phyloP scores from a whole-genome alignment of 2,329 filamentous ascomycete species.

The Penicillium hesseltinei region DNA sequence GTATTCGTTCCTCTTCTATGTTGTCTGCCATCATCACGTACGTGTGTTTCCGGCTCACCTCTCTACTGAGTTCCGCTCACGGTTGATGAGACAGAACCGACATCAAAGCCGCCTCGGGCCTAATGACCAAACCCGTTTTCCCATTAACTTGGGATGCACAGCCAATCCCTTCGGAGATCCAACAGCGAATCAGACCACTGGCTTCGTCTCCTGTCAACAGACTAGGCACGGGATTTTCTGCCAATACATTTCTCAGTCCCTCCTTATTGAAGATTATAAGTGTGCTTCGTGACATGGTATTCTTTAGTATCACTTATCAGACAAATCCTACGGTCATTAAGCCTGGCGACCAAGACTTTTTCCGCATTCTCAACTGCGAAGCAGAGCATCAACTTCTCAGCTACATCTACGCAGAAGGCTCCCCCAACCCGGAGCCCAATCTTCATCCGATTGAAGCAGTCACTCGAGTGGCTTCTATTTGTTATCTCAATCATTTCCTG shows the following conservation, averaged over 20 bases:
- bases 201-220: conserved; percentile 24
- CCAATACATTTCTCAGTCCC: conserved; percentile 31
- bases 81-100: conserved; percentile 27
- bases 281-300: conserved; percentile 32
- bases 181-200: conserved; percentile 30
- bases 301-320: conserved; percentile 32
- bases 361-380: conserved; percentile 35
- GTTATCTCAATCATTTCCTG: conserved; percentile 33
- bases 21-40: conserved; percentile 33
- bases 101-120: conserved; percentile 35
- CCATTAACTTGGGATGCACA: conserved; percentile 34
- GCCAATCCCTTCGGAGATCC: conserved; percentile 28
- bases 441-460: conserved; percentile 32
- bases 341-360: conserved; percentile 31
- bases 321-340: conserved; percentile 22
- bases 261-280: conserved; percentile 27
- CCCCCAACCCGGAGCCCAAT: conserved; percentile 3
- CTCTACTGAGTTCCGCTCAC: conserved; percentile 6
- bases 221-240: conserved; percentile 29
- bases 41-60: conserved; percentile 2
- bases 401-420: conserved; percentile 31
- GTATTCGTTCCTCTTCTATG: conserved; percentile 26
- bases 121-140: conserved; percentile 36
- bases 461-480: conserved; percentile 32
- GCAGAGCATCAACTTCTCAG: conserved; percentile 40